Percentiles rank a stretch among this genome's conserved stretches.
Conservation (phyloP, 495 filamentous ascomycete species). For the Oleoguttula mirabilis region DNA sequence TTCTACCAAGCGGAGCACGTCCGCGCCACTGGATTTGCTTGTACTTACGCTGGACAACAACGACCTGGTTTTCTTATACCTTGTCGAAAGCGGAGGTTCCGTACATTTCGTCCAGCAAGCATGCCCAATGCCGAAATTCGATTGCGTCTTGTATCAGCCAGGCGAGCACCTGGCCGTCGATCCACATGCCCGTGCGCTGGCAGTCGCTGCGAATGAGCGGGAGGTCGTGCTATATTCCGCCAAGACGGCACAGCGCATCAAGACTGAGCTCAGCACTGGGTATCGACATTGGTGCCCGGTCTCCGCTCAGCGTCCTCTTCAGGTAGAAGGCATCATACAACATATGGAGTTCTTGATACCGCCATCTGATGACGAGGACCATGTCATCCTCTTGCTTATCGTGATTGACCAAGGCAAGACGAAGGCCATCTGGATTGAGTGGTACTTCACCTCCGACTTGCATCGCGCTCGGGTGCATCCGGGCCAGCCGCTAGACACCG, state of each 20-base stretch:
- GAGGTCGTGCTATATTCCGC: conserved; percentile 53
- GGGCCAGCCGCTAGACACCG: conserved; percentile 1
- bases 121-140: conserved; percentile 44
- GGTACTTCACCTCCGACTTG: conserved; percentile 6
- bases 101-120: conserved; percentile 49
- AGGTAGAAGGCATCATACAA: conserved; percentile 60
- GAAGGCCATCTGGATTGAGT: conserved; percentile 13
- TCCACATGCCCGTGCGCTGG: conserved; percentile 55
- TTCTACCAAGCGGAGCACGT: not conserved
- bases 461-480: conserved; percentile 1
- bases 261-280: conserved; percentile 28
- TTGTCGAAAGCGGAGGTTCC: conserved; percentile 32
- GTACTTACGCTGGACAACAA: conserved; percentile 57
- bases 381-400: conserved; percentile 66
- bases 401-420: conserved; percentile 32
- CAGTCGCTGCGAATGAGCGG: conserved; percentile 48
- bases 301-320: conserved; percentile 41
- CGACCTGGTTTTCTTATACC: conserved; percentile 61
- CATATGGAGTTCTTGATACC: conserved; percentile 84
- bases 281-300: conserved; percentile 20
- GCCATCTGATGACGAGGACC: conserved; percentile 41
- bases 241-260: conserved; percentile 38
- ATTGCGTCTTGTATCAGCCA: conserved; percentile 44
- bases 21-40: conserved; percentile 62
- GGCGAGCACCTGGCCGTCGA: conserved; percentile 77